Base-by-base conservation (phyloP, 2,329 filamentous ascomycete species). In the Alternaria sp. region DNA sequence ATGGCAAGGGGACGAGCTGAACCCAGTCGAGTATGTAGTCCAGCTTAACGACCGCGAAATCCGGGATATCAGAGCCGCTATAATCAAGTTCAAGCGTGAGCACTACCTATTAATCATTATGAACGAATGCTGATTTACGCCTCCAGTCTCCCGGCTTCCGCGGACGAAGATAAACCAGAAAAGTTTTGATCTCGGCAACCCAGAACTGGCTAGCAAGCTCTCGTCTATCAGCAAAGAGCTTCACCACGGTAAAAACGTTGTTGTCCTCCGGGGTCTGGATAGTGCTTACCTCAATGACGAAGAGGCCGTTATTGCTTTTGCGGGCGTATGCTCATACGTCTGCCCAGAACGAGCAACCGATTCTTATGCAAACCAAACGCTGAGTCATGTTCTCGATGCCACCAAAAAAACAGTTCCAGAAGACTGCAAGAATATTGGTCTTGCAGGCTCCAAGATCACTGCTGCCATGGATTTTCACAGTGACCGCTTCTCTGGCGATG, bases 381-480 rank as follows among this genome's bases (percentile, higher is more conserved):
- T 77, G 28, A 76, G 71, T 60, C 76, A 78, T 57, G 67, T 78
- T 43, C 73, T 72, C n/a, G 76, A 78, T 58, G 76, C 75, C 7
- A 77, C 75, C 9, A 72, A 74, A 39, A 71, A 77, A 46, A 56
- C 49, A 8, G 74, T 78, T 9, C 75, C 75, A 2, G 42, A 59
- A 5, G 72, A 74, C 62, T 76, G 75, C n/a, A 71, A 71, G 46
- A 64, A 72, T 30, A 69, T 78, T 14, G 75, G 75, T 12, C 75
- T 78, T 41, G 75, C 76, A 7, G 76, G 76, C 18, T 78, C 75
- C 8, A 78, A 78, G 64, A 69, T 78, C 43, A 74, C 75, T 20
- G 57, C 68, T 12, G 73, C 73, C 5, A 78, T 78, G 76, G 75
- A 77, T 43, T 78, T 76, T 44, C 76, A 78, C 59, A 74, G 69